Base-by-base conservation (phyloP, 1,139 yeast species). In the Protomyces pachydermus region DNA sequence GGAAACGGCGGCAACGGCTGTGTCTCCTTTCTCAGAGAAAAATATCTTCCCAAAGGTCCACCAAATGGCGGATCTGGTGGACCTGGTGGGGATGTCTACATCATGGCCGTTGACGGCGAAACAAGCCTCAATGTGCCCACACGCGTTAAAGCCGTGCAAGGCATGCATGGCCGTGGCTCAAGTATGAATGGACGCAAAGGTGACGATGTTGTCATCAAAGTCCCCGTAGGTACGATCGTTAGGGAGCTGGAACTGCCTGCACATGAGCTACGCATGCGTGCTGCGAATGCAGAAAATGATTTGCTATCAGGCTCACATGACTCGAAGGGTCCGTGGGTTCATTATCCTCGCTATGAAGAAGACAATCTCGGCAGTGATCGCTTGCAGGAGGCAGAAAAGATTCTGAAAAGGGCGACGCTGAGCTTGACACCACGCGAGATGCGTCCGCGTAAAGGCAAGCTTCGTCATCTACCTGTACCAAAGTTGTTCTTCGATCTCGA, bases 41-140 rank as follows among this genome's bases (percentile, higher is more conserved):
- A 96, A 1, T 88, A 91, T 61, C 78, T 89, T 53, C 81, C 96
- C 0, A 80, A 81, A 20, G 98, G 98, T 0, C 98, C 98, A 0
- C 96, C 98, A 0, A 96, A 91, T 74, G 98, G 98, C 28, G 98
- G 98, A 16, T 98, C 93, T 75, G 98, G 98, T 28, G 98, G 98
- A 4, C 78, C 80, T 67, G 98, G 98, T 12, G 98, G 98, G 1
- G 81, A 87, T 64, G 82, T 93, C 2, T 91, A 86, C 72, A 82
- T 93, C 3, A 88, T 85, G 72, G 96, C 96, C 1, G 85, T 86
- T 1, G 84, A 82, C 54, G 88, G 87, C 16, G 82, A 85, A 46
- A 70, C 72, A 42, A 85, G 93, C 0, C 76, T 93, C 66, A 83
- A 84, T 68, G 72, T 93, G 28, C 82, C 82, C 67, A 81, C 86